Conservation (phyloP, 345 rosid species). For the Ceriops tagal region DNA sequence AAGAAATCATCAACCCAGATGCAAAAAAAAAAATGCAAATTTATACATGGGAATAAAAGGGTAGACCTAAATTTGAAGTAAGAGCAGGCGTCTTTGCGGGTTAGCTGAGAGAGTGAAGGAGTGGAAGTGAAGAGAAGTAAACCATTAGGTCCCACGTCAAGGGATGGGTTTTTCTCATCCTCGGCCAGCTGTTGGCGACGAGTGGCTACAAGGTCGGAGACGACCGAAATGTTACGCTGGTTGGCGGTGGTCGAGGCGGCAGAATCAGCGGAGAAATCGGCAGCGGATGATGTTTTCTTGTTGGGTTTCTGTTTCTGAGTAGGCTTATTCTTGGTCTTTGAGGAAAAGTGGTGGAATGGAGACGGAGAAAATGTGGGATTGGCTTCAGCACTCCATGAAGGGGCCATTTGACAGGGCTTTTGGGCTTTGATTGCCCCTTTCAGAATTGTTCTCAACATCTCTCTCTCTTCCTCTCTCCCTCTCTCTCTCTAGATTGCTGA, state of each 20-base stretch:
- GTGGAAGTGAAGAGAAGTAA: conserved; percentile 72
- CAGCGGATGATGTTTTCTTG: conserved; percentile 8
- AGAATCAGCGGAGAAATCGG: conserved; percentile 16
- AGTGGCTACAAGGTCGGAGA: conserved; percentile 36
- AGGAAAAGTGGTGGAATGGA: conserved; percentile 5
- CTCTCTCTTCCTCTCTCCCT: not conserved
- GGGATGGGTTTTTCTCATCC: conserved; percentile 64
- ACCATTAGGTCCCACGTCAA: conserved; percentile 63
- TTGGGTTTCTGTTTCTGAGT: conserved; percentile 45
- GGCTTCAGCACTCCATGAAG: not conserved
- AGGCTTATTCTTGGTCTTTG: conserved; percentile 32
- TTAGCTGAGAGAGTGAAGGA: conserved; percentile 56
- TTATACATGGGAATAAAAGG: not conserved
- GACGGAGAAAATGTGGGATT: not conserved
- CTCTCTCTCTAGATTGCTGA: not conserved
- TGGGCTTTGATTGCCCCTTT: conserved; percentile 17
- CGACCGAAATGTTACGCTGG: conserved; percentile 30
- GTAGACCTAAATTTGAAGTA: conserved; percentile 71
- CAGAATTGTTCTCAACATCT: conserved; percentile 21
- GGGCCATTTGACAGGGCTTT: not conserved
- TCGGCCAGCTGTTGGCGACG: conserved; percentile 57
- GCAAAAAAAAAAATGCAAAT: not conserved
- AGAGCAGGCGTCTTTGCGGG: conserved; percentile 53
- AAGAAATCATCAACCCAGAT: not conserved
- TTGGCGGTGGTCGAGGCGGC: conserved; percentile 28